Conservation (phyloP, 495 filamentous ascomycete species). For the Aspergillus diversus region DNA sequence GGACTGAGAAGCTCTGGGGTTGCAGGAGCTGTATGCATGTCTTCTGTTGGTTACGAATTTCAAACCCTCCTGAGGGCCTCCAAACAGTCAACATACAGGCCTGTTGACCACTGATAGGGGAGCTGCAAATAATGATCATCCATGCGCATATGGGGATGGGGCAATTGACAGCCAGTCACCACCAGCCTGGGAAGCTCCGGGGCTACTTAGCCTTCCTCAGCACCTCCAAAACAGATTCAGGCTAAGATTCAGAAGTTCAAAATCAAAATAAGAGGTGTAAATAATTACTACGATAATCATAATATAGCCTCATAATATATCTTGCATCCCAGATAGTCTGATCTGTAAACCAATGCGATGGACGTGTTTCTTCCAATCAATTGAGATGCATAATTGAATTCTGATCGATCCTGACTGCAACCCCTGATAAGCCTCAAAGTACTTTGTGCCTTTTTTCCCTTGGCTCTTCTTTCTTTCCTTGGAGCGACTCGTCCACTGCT, state of each 20-base stretch:
- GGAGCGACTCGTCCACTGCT: too few species aligned
- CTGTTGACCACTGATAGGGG: slow-evolving; percentile 2
- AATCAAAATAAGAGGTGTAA: background rate
- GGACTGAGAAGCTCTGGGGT: background rate
- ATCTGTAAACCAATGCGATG: background rate
- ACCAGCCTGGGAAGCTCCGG: background rate
- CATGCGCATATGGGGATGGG: slow-evolving; percentile 4
- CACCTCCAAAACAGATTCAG: background rate
- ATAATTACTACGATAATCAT: background rate
- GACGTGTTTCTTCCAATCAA: background rate
- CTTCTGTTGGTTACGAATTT: background rate
- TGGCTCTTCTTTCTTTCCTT: too few species aligned
- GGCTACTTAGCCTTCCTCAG: too few species aligned
- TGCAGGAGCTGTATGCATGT: slow-evolving; percentile 1
- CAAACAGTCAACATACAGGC: background rate
- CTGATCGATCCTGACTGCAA: background rate
- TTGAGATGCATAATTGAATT: background rate
- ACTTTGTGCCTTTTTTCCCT: background rate
- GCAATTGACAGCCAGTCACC: background rate
- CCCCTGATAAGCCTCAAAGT: background rate
- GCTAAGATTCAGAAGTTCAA: background rate
- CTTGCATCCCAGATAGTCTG: background rate
- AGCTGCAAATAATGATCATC: slow-evolving; percentile 16
- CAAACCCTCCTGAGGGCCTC: background rate
- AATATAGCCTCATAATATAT: background rate